phyloP scores from a whole-genome alignment of 2,329 filamentous ascomycete species.

The Kalaharituber pfeilii region DNA sequence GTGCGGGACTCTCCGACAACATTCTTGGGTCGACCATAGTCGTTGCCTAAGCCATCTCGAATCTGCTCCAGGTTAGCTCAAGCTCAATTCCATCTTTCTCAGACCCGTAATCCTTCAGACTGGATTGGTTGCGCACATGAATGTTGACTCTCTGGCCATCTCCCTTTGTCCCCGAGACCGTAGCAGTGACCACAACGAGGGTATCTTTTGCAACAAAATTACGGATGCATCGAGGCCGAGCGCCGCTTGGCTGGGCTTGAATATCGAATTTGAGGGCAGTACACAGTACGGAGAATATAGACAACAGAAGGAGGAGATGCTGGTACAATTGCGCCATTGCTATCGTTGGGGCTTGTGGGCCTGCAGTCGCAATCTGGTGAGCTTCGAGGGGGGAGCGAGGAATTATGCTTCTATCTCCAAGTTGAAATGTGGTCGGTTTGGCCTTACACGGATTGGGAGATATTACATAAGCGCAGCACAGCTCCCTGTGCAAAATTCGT shows the following conservation, averaged over 20 bases:
- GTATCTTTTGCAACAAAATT: slow-evolving; percentile 91
- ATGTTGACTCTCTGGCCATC: slow-evolving; percentile 92
- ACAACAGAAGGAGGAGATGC: not conserved
- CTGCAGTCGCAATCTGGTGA: not conserved
- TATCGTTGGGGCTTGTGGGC: not conserved
- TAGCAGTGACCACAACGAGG: slow-evolving; percentile 87
- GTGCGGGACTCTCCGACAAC: slow-evolving; percentile 81
- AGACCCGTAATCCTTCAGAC: not conserved
- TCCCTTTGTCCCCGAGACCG: slow-evolving; percentile 63
- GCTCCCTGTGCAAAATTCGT: not conserved
- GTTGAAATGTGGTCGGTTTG: not conserved
- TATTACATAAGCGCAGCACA: not conserved
- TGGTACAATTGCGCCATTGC: not conserved
- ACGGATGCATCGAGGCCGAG: slow-evolving; percentile 73
- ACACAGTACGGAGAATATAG: slow-evolving; percentile 19
- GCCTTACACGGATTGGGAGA: not conserved
- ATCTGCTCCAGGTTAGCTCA: slow-evolving; percentile 43
- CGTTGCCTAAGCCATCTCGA: slow-evolving; percentile 84
- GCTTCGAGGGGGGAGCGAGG: too few species aligned
- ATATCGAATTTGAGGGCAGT: slow-evolving; percentile 88
- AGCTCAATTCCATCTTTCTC: not conserved
- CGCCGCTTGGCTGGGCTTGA: slow-evolving; percentile 46
- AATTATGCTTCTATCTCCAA: too few species aligned
- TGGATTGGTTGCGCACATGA: slow-evolving; percentile 42
- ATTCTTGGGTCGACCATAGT: slow-evolving; percentile 83